phyloP scores from a whole-genome alignment of 768 basidiomycete genomes.

The Lyophyllum semitale region DNA sequence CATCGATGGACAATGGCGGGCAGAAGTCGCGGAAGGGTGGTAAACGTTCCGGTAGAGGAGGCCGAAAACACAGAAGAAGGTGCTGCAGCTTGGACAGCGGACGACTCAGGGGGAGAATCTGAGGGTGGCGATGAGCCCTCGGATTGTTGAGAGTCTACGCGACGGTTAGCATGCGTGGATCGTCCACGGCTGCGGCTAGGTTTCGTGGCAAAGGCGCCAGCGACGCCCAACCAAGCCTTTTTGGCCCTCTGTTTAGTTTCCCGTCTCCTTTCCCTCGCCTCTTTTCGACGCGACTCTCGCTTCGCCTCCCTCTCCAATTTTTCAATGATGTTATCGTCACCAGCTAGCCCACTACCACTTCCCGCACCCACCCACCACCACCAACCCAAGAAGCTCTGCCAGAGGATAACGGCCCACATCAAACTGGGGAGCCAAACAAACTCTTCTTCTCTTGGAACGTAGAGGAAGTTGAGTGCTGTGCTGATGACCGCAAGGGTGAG shows the following conservation, averaged over 20 bases:
- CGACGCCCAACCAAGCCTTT: constrained; percentile 59
- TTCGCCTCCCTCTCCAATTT: constrained; percentile 56
- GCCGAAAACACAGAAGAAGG: constrained; percentile 13
- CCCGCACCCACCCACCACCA: constrained; percentile 99
- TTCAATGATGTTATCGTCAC: constrained; percentile 65
- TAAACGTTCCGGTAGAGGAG: constrained; percentile 19
- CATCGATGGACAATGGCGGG: constrained; percentile 49
- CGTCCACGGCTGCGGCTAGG: constrained; percentile 1
- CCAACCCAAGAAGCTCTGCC: constrained; percentile 97
- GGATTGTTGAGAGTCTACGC: neutral
- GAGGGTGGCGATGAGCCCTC: constrained; percentile 5
- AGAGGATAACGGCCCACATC: constrained; percentile 89
- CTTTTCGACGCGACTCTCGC: constrained; percentile 46
- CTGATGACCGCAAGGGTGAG: constrained; percentile 80
- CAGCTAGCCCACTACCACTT: constrained; percentile 59
- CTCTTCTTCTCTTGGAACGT: constrained; percentile 81
- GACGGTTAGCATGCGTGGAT: neutral
- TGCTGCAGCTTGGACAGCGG: neutral
- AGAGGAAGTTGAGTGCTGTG: constrained; percentile 85
- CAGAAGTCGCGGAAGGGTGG: constrained; percentile 36
- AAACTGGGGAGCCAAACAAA: constrained; percentile 91
- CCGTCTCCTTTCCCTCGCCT: constrained; percentile 47
- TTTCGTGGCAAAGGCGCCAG: constrained; percentile 44
- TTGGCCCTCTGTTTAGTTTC: constrained; percentile 55
- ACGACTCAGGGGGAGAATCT: constrained; percentile 10